Base-by-base conservation (phyloP, 1,284 basidiomycete genomes). In the Anthracocystis panici-leucophaei region DNA sequence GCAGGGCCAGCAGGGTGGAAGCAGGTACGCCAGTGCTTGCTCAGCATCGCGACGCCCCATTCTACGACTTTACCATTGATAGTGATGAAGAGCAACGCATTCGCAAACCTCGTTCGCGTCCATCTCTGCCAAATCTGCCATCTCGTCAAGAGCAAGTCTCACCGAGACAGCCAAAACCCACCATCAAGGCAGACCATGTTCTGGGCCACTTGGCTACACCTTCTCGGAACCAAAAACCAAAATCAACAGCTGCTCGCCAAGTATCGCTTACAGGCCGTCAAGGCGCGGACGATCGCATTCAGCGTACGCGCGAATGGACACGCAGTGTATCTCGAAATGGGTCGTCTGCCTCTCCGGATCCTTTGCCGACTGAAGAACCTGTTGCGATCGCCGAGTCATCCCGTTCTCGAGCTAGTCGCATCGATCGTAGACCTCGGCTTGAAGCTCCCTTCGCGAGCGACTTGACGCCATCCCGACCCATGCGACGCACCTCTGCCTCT, bases 11-110 rank as follows among this genome's bases (percentile, higher is more conserved):
- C 12, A 38, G 27, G 6, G 61, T 62, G 5, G 58, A 75, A 33
- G 65, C 57, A 1, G 74, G 74, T 7, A 62, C 63, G 5, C 65
- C 74, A 14, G 46, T 76, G 38, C 55, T 68, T 3, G 52, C 57
- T 21, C 65, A 64, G 49, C 74, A 76, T 31, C 57, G 74, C 16
- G 56, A 65, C 31, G 61, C 74, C 6, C 18, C 55, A 9, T 76
- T 76, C 57, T 64, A 65, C 35, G 74, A 76, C 53, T 72, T 76
- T 23, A 72, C 69, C 29, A 63, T 76, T 21, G 65, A 72, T 40
- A 76, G 74, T 49, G 74, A 76, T 38, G 69, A 76, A 46, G 74
- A 76, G 51, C 51, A 59, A 12, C 60, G 40, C 25, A 58, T 68
- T 10, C 67, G 51, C 31, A 61, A 60, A 27, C 40, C 58, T 21